Base-by-base conservation (phyloP, 2,329 filamentous ascomycete genomes). In the Colletotrichum filicis region DNA sequence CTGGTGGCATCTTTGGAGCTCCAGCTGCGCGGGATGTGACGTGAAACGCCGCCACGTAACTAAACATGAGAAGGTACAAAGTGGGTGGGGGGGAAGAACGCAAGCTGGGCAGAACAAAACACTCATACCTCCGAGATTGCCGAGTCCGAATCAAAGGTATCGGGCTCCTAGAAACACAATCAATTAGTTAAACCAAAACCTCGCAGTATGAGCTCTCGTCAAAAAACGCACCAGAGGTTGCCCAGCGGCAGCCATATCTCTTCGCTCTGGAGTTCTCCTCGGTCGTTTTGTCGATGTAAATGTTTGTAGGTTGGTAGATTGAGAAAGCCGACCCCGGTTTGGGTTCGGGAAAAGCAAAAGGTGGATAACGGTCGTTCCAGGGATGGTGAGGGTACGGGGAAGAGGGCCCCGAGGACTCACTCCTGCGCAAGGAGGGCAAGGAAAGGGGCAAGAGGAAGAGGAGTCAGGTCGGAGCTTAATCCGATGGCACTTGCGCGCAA, bases 91-190 rank as follows among this genome's bases (percentile, higher is more conserved):
- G 28, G 6, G 14, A 24, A 42, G 37, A 19, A 42, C 16, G 7
- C 6, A 42, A 8, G 37, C 37, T 42, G 16, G 37, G 37, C 37
- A 42, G 37, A 42, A 42, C 37, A 42, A 42, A 8, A 26, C 12
- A 30, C 28, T 30, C 28, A 26, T 22, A 63, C 69, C 53, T 68
- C 58, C 7, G 69, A 72, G 35, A 72, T 63, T 37, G 67, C 65
- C 9, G 69, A 72, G 53, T 72, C 69, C 12, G 69, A 72, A 32
- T 72, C 69, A 37, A 72, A 72, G 11, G 35, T 66, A 42, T 72
- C 69, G 57, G 69, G 57, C 9, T 59, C 69, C 69, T 72, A 6
- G 32, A 30, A 37, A 14, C 11, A 14, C 30, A 35, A 0, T 1
- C 42, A 16, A 14, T 63, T 22, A 62, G 64, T 28, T 22, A 5